Base-by-base conservation (phyloP, 768 basidiomycete genomes). In the Boletus reticulatus region DNA sequence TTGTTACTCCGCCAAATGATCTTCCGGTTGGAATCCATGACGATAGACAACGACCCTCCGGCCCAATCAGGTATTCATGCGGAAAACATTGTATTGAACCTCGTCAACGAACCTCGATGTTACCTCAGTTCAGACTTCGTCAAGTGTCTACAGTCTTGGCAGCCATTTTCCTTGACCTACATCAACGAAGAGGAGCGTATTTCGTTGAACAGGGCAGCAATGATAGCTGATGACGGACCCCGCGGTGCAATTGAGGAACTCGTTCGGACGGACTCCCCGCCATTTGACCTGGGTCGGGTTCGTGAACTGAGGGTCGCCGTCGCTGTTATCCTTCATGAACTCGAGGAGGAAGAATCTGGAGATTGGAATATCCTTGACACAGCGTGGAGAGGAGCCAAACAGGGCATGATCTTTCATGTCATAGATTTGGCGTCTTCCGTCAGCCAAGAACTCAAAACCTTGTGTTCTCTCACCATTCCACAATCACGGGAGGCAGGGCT, bases 1-100 rank as follows among this genome's bases (percentile, higher is more conserved):
- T 73, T 93, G 14, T 76, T 88, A 16, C 70, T 91, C 24, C 83
- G 85, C 7, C 89, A 90, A 67, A 79, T 90, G 70, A 83, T 83
- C 0, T 82, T 83, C 50, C 84, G 89, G 11, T 74, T 92, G 22
- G 83, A 83, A 59, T 88, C 87, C 74, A 88, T 89, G 68, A 82
- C 81, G n/a, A 77, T 78, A 47, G 83, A 84, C 51, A 82, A 83
- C 51, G 76, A 80, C 31, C 74, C 80, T 12, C 90, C 88, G 0
- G 78, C 81, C 27, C 81, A 80, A 59, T 81, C 85, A 0, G 83
- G 83, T 2, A 78, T 85, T 32, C 76, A 88, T 41, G 86, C 85
- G 0, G 90, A 92, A 71, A 81, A 84, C 36, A 78, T 91, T 27
- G 75, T 92, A 3, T 71, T 78, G 37, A 79, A 83, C 41, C 78